Conservation (phyloP, 1,284 basidiomycete genomes). For the Spongiforma sp. region DNA sequence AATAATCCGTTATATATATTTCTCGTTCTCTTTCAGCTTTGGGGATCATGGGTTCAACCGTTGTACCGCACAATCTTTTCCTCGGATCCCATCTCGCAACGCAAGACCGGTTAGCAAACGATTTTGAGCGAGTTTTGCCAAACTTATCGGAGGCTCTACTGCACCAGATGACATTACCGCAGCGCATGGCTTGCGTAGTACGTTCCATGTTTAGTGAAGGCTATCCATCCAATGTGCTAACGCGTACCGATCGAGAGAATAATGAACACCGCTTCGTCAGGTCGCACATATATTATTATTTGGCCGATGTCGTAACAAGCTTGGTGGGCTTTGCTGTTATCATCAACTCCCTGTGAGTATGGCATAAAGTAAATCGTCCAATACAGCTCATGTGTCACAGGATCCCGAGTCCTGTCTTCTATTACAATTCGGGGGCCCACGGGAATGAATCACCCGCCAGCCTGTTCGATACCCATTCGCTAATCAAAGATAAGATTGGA, state of each 20-base stretch:
- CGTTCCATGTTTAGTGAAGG: conserved; percentile 19
- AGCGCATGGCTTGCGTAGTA: conserved; percentile 13
- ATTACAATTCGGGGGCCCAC: conserved; percentile 50
- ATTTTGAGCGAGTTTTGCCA: conserved; percentile 14
- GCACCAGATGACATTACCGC: conserved; percentile 5
- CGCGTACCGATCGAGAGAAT: conserved; percentile 65
- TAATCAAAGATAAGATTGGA: conserved; percentile 73
- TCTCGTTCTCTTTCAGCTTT: conserved; percentile 57
- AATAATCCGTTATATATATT: not conserved
- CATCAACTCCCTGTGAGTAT: conserved; percentile 79
- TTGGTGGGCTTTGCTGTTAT: conserved; percentile 85
- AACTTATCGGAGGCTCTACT: conserved; percentile 3
- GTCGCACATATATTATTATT: conserved; percentile 81
- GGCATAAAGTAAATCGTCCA: not conserved
- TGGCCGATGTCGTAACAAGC: conserved; percentile 66
- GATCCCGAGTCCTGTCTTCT: conserved; percentile 77
- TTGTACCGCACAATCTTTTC: conserved; percentile 93
- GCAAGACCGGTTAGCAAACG: too few species aligned
- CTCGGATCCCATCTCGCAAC: conserved; percentile 79
- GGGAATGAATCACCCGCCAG: conserved; percentile 60
- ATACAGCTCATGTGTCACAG: conserved; percentile 40
- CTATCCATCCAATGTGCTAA: conserved; percentile 33
- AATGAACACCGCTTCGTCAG: conserved; percentile 71
- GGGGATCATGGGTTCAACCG: conserved; percentile 83
- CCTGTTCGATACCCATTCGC: conserved; percentile 81